Base-by-base conservation (phyloP, 345 rosid genomes). In the Mallotus nudiflorus region DNA sequence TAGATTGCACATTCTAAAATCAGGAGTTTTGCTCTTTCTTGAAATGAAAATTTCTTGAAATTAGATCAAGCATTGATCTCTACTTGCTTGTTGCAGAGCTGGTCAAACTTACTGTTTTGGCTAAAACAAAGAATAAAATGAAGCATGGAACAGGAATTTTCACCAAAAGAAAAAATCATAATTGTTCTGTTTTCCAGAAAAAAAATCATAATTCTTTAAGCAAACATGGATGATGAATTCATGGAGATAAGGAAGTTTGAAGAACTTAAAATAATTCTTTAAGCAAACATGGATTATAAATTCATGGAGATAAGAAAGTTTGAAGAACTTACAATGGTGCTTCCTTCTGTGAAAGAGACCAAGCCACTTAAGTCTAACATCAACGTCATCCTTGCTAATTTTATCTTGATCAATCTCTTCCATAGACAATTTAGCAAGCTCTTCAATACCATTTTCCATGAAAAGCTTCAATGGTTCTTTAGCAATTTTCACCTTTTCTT, bases 301-400 rank as follows among this genome's bases (percentile, higher is more conserved):
- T 31, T n/a, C 14, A 15, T 3, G 3, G 51, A 66, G 15, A 66
- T n/a, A 35, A 51, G 31, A 52, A 37, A 11, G 22, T 22, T 9
- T 7, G 5, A 15, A 28, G 3, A 37, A 29, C 96, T 81, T 78
- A 94, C 98, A 87, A 0, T 84, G 92, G 72, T 88, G 95, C 81
- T 94, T 94, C 65, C 98, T 81, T 70, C 98, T 83, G 72, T 91
- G 98, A 59, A 94, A 90, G 71, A 94, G 80, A 75, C 98, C 98
- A 78, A 94, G 97, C 97, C 98, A 94, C 72, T 94, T 94, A 69
- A 94, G 97, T 69, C 98, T 81, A 68, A 91, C 91, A 72, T 94
- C 98, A 72, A 91, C 67, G 66, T 91, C 97, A 37, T 87, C 96
- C 68, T 90, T 94, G 0, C 80, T 78, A 55, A n/a, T 24, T 78